A percentile compares a stretch with the other conserved stretches of the same genome.
phyloP scores from a whole-genome alignment of 805 yeast species.

The Metschnikowia kunwiensis region DNA sequence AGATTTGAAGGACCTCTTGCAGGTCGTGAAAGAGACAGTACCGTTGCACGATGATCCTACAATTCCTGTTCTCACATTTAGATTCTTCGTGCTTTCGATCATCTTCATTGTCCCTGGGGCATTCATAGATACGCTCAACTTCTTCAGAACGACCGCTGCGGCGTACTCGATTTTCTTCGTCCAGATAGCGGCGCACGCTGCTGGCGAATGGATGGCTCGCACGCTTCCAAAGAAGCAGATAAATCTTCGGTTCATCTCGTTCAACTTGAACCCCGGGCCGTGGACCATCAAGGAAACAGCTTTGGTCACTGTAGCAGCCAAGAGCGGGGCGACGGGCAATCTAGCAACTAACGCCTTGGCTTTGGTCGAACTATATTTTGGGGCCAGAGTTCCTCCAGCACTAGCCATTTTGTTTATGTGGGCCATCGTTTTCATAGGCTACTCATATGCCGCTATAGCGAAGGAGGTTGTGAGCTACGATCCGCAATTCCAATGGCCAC shows the following conservation, averaged over 20 bases:
- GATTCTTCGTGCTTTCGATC: conserved; percentile 33
- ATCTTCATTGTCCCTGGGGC: conserved; percentile 42
- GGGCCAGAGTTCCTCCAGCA: conserved; percentile 26
- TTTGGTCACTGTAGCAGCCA: conserved; percentile 50
- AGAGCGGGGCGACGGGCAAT: conserved; percentile 51
- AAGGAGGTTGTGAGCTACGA: conserved; percentile 44
- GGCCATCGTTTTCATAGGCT: conserved; percentile 51
- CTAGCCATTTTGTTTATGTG: conserved; percentile 47
- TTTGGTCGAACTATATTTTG: conserved; percentile 44
- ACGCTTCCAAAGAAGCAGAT: conserved; percentile 35
- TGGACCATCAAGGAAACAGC: conserved; percentile 56
- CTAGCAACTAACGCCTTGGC: conserved; percentile 48
- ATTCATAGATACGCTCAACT: conserved; percentile 40
- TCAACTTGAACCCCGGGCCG: conserved; percentile 49
- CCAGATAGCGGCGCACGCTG: conserved; percentile 47
- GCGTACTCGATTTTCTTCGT: conserved; percentile 52
- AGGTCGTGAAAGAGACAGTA: conserved; percentile 34
- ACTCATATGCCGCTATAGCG: conserved; percentile 52
- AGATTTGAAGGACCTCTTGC: conserved; percentile 31
- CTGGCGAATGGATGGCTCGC: conserved; percentile 45
- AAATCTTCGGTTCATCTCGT: conserved; percentile 19
- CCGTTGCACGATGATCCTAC: conserved; percentile 39
- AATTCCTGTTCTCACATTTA: conserved; percentile 37
- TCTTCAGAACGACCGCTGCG: conserved; percentile 45
- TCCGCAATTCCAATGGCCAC: conserved; percentile 48